Conservation (phyloP, 805 yeast genomes). For the Yarrowia keelungensis region DNA sequence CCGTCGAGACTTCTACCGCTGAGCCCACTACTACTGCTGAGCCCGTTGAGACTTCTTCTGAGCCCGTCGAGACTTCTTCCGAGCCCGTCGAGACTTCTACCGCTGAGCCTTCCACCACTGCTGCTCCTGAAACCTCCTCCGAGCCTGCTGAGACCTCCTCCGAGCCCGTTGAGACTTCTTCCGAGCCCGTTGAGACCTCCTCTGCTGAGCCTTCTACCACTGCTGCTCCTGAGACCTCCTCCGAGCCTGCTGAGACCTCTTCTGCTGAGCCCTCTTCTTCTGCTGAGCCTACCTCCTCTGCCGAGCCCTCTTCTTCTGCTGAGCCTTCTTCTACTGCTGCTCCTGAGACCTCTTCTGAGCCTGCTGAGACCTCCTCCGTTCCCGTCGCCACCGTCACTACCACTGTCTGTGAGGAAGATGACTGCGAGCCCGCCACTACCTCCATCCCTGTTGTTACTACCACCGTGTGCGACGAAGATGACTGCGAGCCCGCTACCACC, state of each 20-base stretch:
- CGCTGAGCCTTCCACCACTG: not conserved
- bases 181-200: not conserved
- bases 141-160: not conserved
- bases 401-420: too few relatives aligned
- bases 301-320: not conserved
- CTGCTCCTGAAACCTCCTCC: not conserved
- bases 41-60: not conserved
- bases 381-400: too few relatives aligned
- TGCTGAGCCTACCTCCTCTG: not conserved
- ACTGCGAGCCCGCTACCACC: slow-evolving; percentile 1
- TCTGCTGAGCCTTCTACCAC: not conserved
- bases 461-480: not conserved
- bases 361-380: not conserved
- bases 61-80: not conserved
- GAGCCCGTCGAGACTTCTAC: not conserved
- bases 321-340: not conserved
- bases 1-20: not conserved
- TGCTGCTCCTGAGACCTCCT: not conserved
- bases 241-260: not conserved
- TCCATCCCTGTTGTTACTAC: not conserved
- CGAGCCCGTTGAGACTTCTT: not conserved
- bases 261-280: too few relatives aligned
- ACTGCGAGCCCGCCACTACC: not conserved
- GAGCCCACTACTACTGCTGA: not conserved
- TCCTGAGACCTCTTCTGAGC: not conserved